phyloP scores from a whole-genome alignment of 2,329 filamentous ascomycete species.

The Xylariaceae sp. region DNA sequence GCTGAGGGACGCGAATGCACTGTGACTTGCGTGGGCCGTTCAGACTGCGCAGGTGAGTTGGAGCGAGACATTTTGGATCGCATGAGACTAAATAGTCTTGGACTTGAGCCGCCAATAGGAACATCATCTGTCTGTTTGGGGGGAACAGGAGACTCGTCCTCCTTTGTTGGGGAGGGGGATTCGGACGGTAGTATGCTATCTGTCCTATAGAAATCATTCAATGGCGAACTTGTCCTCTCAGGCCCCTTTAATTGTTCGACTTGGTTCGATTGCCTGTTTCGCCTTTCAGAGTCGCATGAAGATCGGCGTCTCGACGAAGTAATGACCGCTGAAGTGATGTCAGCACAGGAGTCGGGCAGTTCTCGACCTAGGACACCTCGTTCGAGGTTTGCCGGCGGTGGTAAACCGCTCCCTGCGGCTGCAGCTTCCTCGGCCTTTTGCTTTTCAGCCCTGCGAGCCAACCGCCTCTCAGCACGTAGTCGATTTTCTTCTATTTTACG shows the following conservation, averaged over 20 bases:
- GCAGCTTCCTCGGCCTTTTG: conserved; percentile 54
- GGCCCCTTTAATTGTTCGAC: conserved; percentile 19
- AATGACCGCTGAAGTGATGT: conserved; percentile 48
- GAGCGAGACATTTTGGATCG: conserved; percentile 45
- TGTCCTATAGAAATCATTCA: conserved; percentile 46
- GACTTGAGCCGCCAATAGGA: conserved; percentile 29
- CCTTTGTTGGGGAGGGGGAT: conserved; percentile 18
- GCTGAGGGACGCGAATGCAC: conserved; percentile 30
- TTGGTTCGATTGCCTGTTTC: conserved; percentile 25
- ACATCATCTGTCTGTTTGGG: conserved; percentile 12
- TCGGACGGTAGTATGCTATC: conserved; percentile 39
- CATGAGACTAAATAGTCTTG: conserved; percentile 36
- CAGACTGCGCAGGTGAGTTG: conserved; percentile 42
- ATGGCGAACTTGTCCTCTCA: conserved; percentile 30
- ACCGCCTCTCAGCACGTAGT: conserved; percentile 58
- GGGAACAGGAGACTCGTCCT: conserved; percentile 6
- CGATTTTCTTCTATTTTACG: conserved; percentile 64
- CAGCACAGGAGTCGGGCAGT: conserved; percentile 50
- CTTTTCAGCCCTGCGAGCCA: conserved; percentile 63
- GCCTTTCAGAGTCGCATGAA: conserved; percentile 34
- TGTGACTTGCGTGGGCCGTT: conserved; percentile 33
- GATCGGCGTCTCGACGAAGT: conserved; percentile 52
- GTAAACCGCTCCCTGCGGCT: conserved; percentile 45
- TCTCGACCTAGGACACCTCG: conserved; percentile 57
- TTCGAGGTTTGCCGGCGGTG: conserved; percentile 52